Base-by-base conservation (phyloP, 108 stramenopile species). In the Cylindrotheca closterium region DNA sequence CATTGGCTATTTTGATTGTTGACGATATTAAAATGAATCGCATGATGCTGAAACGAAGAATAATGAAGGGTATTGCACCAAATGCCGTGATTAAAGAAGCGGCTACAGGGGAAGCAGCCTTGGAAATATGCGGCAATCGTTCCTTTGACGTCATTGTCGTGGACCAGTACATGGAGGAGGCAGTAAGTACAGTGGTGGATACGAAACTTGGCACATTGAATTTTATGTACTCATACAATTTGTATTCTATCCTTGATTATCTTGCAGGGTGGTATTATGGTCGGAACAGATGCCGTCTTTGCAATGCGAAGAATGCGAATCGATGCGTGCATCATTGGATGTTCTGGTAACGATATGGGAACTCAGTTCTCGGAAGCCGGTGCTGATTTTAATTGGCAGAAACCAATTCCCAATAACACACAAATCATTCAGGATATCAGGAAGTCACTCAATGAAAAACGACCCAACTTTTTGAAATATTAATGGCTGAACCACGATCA, bases 11-110 rank as follows among this genome's bases (percentile, higher is more conserved):
- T 55, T 51, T 87, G 17, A 78, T 87, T 28, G 79, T 83, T 53
- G 86, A 87, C 55, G 86, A 87, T 55, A 71, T 87, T 30, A 79
- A 81, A 33, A 83, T 87, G 82, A 87, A 87, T 64, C 55, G 86
- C 17, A 75, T 55, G 30, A 81, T 87, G 82, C 45, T 87, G 34
- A 75, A 66, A 53, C 51, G 79, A 34, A 56, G 86, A 4, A 74
- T 87, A 12, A 10, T 56, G 55, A 83, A 76, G 31, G 67, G 74
- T 12, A 81, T 87, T 34, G 85, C 81, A 24, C 81, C 85, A 31
- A 86, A 86, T 65, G 71, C 79, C 29, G 58, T 51, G 12, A 68
- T 87, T 31, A 59, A 18, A 27, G 82, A 87, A 48, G 86, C 86
- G 7, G 71, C 70, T 1, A 87, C 79, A 17, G 86, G 86, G 1